Percentiles rank a stretch among this genome's conserved stretches.
Conservation (phyloP, 1,139 yeast species). For the Candida gigantensis region DNA sequence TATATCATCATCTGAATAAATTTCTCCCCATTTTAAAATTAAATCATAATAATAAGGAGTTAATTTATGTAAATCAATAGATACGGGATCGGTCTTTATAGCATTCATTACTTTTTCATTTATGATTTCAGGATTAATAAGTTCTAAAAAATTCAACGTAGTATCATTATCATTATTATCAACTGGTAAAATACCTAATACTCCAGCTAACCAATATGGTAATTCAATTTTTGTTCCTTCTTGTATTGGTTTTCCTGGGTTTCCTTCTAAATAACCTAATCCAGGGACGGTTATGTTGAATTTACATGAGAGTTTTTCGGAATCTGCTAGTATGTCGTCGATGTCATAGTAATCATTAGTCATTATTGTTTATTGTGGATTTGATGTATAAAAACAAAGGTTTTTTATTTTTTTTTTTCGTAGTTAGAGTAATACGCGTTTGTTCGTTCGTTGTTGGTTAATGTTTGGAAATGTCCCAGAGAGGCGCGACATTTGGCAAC, state of each 20-base stretch:
- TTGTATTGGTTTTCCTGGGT: slow-evolving; percentile 64
- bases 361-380: slow-evolving; percentile 1
- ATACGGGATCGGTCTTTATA: slow-evolving; percentile 69
- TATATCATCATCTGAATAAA: slow-evolving; percentile 68
- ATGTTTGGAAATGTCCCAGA: too few species aligned
- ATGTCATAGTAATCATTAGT: slow-evolving; percentile 62
- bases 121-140: slow-evolving; percentile 69
- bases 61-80: slow-evolving; percentile 69
- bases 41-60: slow-evolving; percentile 67
- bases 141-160: slow-evolving; percentile 59
- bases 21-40: slow-evolving; percentile 70
- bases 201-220: slow-evolving; percentile 88
- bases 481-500: too few species aligned
- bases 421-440: neutral
- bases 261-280: slow-evolving; percentile 83
- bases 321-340: slow-evolving; percentile 82
- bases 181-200: slow-evolving; percentile 51
- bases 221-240: slow-evolving; percentile 72
- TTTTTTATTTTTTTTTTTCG: neutral
- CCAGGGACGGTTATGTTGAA: slow-evolving; percentile 83
- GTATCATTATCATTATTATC: slow-evolving; percentile 45
- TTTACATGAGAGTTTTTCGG: slow-evolving; percentile 71
- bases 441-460: neutral
- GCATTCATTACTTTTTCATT: slow-evolving; percentile 71
- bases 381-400: neutral